A percentile compares a stretch with the other conserved stretches of the same genome.
Conservation (phyloP, 2,329 filamentous ascomycete species). For the Ophiostoma ulmi region DNA sequence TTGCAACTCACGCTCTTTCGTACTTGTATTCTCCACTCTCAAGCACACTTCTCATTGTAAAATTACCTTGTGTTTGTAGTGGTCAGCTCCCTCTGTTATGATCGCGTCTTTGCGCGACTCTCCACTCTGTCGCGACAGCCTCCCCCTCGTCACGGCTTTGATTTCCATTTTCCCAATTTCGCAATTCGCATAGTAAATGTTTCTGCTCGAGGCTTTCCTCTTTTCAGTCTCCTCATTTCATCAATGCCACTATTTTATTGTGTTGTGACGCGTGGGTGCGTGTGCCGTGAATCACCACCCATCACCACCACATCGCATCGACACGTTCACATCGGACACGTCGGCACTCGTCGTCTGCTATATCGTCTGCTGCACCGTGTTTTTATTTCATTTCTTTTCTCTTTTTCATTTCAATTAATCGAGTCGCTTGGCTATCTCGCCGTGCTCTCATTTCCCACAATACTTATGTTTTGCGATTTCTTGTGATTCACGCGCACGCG, state of each 20-base stretch:
- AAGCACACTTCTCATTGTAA: not conserved
- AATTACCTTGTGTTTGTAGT: too few species aligned
- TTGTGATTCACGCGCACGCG: not conserved
- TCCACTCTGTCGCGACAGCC: not conserved
- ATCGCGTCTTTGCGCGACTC: conserved; percentile 13
- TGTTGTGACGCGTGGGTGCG: not conserved
- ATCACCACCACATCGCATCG: not conserved
- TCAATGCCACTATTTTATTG: not conserved
- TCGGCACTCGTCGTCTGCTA: not conserved
- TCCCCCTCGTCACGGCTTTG: not conserved
- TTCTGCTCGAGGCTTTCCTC: not conserved
- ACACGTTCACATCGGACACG: not conserved
- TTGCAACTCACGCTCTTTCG: not conserved
- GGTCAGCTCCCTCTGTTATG: not conserved
- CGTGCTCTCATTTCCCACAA: not conserved
- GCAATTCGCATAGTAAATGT: not conserved
- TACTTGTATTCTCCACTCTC: not conserved
- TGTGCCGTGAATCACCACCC: not conserved
- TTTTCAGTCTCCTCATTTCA: not conserved
- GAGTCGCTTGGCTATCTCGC: not conserved
- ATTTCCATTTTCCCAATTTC: not conserved
- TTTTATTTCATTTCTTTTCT: not conserved
- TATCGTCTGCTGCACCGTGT: not conserved
- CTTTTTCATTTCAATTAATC: not conserved
- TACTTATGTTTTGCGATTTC: not conserved